Evolutionary conservation across 2,329 filamentous ascomycete genomes (phyloP).

Genomic region (Cladosporium sp.): DNA sequence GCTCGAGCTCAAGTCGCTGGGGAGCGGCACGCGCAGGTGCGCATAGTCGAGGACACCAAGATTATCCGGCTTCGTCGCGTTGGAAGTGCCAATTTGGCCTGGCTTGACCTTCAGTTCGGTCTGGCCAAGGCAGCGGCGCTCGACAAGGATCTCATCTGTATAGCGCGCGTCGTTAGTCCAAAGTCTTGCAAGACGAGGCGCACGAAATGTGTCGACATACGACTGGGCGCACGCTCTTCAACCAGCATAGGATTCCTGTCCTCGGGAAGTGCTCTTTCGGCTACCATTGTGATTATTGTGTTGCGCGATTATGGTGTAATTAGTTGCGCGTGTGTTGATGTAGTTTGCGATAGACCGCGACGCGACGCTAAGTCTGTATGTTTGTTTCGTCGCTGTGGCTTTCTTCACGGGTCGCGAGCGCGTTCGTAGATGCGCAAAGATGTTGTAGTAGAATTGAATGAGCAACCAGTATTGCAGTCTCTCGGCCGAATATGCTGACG

Average conservation of each 20-base stretch:
- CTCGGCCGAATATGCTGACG: background rate
- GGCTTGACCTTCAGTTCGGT: constrained; percentile 85
- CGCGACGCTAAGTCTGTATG: constrained; percentile 13
- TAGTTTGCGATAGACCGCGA: constrained; percentile 10
- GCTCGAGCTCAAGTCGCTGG: constrained; percentile 79
- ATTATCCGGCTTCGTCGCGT: constrained; percentile 67
- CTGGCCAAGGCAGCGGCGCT: constrained; percentile 83
- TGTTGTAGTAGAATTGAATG: background rate
- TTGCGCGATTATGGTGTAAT: constrained; percentile 1
- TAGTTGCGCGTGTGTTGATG: background rate
- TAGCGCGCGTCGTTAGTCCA: constrained; percentile 2
- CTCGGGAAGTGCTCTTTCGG: constrained; percentile 46
- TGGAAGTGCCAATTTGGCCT: constrained; percentile 64
- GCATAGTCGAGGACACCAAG: constrained; percentile 92
- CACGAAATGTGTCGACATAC: constrained; percentile 46
- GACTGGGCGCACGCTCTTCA: constrained; percentile 56
- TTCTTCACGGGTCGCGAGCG: background rate
- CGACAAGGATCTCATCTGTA: constrained; percentile 53
- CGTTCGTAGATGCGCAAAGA: background rate
- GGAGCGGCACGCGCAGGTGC: constrained; percentile 85
- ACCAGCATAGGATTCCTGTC: constrained; percentile 63
- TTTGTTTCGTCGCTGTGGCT: constrained; percentile 1
- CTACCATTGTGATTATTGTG: background rate
- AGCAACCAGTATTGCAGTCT: background rate
- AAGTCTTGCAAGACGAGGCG: background rate